phyloP scores from a whole-genome alignment of 1,284 basidiomycete species.

The Cryptococcus jaspeensis region DNA sequence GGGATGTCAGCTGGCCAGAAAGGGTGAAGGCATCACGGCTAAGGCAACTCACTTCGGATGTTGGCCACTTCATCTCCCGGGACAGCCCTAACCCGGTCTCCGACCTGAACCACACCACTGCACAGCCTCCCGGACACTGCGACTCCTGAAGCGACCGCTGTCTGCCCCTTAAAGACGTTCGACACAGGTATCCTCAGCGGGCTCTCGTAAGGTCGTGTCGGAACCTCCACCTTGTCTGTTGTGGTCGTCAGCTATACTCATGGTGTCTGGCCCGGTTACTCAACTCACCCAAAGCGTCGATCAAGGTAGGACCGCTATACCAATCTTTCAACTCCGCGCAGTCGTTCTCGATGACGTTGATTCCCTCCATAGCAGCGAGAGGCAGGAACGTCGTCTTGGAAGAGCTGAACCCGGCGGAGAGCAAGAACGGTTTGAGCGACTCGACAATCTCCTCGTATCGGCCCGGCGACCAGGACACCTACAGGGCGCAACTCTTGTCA shows the following conservation, averaged over 20 bases:
- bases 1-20: not conserved
- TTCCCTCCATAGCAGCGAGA: constrained; percentile 83
- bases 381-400: constrained; percentile 81
- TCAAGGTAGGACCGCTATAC: constrained; percentile 84
- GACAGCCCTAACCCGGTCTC: constrained; percentile 78
- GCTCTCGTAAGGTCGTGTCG: constrained; percentile 69
- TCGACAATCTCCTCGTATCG: constrained; percentile 83
- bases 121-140: constrained; percentile 84
- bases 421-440: constrained; percentile 74
- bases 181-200: constrained; percentile 86
- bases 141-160: constrained; percentile 66
- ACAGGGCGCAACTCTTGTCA: constrained; percentile 5
- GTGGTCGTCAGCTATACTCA: constrained; percentile 3
- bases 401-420: constrained; percentile 79
- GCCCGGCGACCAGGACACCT: constrained; percentile 79
- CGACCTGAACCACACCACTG: constrained; percentile 85
- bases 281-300: constrained; percentile 71
- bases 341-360: constrained; percentile 65
- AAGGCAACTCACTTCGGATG: constrained; percentile 65
- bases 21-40: not conserved
- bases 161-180: constrained; percentile 90
- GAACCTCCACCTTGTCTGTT: constrained; percentile 76
- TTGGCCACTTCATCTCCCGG: constrained; percentile 88
- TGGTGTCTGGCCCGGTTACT: too few species aligned
- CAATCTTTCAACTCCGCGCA: constrained; percentile 60